Conservation (phyloP, 768 basidiomycete genomes). For the Lactarius hengduanensis region DNA sequence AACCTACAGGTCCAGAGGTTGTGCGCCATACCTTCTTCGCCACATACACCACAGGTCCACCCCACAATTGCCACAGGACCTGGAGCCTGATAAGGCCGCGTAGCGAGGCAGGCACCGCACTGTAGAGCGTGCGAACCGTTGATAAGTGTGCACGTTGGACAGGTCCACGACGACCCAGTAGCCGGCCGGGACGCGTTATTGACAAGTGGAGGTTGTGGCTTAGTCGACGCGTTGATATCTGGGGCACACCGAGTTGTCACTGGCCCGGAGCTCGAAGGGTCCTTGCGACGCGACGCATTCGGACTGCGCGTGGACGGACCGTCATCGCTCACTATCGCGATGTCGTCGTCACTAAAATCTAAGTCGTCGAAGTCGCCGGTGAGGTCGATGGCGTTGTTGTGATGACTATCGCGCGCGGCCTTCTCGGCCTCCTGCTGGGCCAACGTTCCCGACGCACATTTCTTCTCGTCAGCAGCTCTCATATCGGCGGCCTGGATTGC, state of each 20-base stretch:
- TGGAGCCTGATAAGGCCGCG: conserved; percentile 31
- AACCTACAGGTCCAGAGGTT: conserved; percentile 72
- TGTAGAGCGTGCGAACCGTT: conserved; percentile 47
- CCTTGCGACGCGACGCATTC: conserved; percentile 33
- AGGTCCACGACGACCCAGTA: conserved; percentile 45
- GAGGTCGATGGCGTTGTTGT: conserved; percentile 59
- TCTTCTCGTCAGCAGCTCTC: conserved; percentile 67
- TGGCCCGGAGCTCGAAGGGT: conserved; percentile 3
- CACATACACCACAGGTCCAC: conserved; percentile 69
- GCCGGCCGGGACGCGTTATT: conserved; percentile 17
- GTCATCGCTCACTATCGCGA: conserved; percentile 34
- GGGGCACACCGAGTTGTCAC: conserved; percentile 9
- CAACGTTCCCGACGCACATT: conserved; percentile 61
- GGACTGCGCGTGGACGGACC: neutral
- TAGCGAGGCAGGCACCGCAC: conserved; percentile 57
- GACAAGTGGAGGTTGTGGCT: conserved; percentile 23
- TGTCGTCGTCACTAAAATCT: conserved; percentile 36
- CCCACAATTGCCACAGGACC: conserved; percentile 6
- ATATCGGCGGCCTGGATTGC: conserved; percentile 80
- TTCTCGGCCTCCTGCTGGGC: conserved; percentile 64
- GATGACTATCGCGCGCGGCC: conserved; percentile 65
- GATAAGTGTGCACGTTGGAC: conserved; percentile 60
- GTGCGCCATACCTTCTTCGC: conserved; percentile 57
- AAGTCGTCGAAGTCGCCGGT: conserved; percentile 38
- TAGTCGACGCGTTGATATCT: conserved; percentile 5